phyloP scores from a whole-genome alignment of 1,284 basidiomycete genomes.

The Moesziomyces sp. region DNA sequence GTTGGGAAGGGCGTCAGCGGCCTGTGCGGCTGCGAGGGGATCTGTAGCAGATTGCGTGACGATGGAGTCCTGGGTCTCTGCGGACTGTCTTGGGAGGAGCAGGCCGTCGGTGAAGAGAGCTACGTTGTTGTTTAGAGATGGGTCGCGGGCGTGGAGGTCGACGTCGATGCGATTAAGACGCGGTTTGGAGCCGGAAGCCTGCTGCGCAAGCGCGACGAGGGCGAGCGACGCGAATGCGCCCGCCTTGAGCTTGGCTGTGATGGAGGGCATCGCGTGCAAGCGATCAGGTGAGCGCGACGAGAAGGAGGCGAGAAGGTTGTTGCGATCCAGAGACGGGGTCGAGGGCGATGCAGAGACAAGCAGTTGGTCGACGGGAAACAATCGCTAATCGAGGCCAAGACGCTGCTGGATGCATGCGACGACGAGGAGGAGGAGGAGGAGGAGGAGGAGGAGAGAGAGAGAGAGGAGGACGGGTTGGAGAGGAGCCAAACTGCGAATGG shows the following conservation, averaged over 20 bases:
- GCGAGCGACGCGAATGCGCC: slow-evolving; percentile 21
- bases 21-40: slow-evolving; percentile 24
- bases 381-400: background rate
- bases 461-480: no score
- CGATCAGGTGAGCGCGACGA: background rate
- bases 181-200: slow-evolving; percentile 24
- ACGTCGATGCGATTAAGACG: slow-evolving; percentile 41
- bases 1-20: slow-evolving; percentile 29
- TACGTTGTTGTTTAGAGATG: slow-evolving; percentile 10
- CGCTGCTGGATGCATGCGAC: background rate
- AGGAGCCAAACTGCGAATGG: no score
- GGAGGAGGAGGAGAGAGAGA: background rate
- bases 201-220: slow-evolving; percentile 10
- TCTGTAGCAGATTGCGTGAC: slow-evolving; percentile 21
- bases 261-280: slow-evolving; percentile 1
- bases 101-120: slow-evolving; percentile 16
- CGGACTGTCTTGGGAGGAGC: slow-evolving; percentile 19
- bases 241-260: slow-evolving; percentile 10
- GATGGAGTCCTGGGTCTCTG: slow-evolving; percentile 14
- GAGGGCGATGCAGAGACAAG: background rate
- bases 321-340: background rate
- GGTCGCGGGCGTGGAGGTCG: slow-evolving; percentile 9
- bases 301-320: background rate
- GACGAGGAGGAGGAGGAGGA: background rate
- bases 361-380: background rate